Base-by-base conservation (phyloP, 1,139 yeast genomes). In the Protomyces arabidopsidicola region DNA sequence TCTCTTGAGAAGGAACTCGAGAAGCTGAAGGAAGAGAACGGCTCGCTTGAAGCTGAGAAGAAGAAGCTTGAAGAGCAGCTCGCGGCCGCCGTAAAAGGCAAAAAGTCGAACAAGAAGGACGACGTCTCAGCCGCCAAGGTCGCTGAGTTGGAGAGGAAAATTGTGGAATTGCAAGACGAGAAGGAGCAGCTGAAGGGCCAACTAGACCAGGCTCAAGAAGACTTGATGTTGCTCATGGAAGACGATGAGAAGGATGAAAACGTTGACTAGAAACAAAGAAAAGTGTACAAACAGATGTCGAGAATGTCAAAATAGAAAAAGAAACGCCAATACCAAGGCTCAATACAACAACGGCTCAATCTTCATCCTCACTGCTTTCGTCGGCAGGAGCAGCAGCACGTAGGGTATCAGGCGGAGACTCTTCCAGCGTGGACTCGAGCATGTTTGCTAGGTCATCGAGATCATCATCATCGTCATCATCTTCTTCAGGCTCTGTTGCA, bases 281-380 rank as follows among this genome's bases (percentile, higher is more conserved):
- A 38, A 9, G 42, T 38, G 20, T 42, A 42, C 27, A 18, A 16
- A 6, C 18, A 42, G n/a, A n/a, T n/a, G n/a, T n/a, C n/a, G n/a
- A n/a, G n/a, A n/a, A 42, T 36, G 18, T n/a, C 48, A 42, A 42
- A 10, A 18, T 6, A 20, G 12, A 42, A n/a, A 42, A n/a, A 6
- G 8, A 3, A n/a, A 42, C 12, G 48, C 48, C 20, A 16, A 18
- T 42, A 20, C 48, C 48, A 9, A 42, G 16, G 42, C 42, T 36
- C 16, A 12, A 36, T 27, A 27, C 31, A 36, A 36, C 9, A 42
- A 14, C 9, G 27, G n/a, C 10, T 58, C 56, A 58, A 27, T 58
- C 62, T 34, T 58, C 62, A 10, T 58, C 62, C 35, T 58, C 62
- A 31, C 62, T 58, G 45, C 62, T 58, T 34, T 58, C 62, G 22